Conservation (phyloP, 2,329 filamentous ascomycete genomes). For the Aspergillus costaricaensis region DNA sequence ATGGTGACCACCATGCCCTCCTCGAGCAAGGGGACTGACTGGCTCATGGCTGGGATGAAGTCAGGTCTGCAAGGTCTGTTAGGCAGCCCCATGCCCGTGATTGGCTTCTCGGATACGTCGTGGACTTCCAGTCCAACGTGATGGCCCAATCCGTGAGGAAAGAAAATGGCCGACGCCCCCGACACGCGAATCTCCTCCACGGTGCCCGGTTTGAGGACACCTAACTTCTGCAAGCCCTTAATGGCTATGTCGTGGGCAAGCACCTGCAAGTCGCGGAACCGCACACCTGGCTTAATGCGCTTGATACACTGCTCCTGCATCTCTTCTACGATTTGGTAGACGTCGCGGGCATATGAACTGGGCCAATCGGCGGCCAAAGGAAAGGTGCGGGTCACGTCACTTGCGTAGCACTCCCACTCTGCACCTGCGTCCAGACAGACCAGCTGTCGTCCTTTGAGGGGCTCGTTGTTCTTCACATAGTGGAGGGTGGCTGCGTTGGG, state of each 20-base stretch:
- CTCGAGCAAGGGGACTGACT: slow-evolving; percentile 44
- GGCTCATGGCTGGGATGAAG: slow-evolving; percentile 29
- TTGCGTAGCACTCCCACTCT: slow-evolving; percentile 72
- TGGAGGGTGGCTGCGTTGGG: slow-evolving; percentile 81
- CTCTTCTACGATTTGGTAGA: slow-evolving; percentile 79
- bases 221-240: slow-evolving; percentile 72
- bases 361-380: slow-evolving; percentile 68
- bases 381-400: slow-evolving; percentile 80
- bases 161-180: slow-evolving; percentile 43
- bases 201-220: slow-evolving; percentile 68
- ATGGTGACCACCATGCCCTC: slow-evolving; percentile 60
- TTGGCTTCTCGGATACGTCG: slow-evolving; percentile 41
- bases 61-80: slow-evolving; percentile 20
- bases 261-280: slow-evolving; percentile 80
- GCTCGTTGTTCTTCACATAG: slow-evolving; percentile 77
- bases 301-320: slow-evolving; percentile 83
- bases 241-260: slow-evolving; percentile 81
- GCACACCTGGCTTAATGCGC: slow-evolving; percentile 70
- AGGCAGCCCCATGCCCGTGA: slow-evolving; percentile 31
- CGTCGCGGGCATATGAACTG: slow-evolving; percentile 66
- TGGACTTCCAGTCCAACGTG: slow-evolving; percentile 55
- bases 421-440: slow-evolving; percentile 82
- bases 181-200: slow-evolving; percentile 51
- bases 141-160: slow-evolving; percentile 58
- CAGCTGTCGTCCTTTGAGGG: slow-evolving; percentile 71